Evolutionary conservation across 1,284 basidiomycete species (phyloP), one percentile per base, ranked within the genome.

Genomic region (Paramarasmius palmivorus): DNA sequence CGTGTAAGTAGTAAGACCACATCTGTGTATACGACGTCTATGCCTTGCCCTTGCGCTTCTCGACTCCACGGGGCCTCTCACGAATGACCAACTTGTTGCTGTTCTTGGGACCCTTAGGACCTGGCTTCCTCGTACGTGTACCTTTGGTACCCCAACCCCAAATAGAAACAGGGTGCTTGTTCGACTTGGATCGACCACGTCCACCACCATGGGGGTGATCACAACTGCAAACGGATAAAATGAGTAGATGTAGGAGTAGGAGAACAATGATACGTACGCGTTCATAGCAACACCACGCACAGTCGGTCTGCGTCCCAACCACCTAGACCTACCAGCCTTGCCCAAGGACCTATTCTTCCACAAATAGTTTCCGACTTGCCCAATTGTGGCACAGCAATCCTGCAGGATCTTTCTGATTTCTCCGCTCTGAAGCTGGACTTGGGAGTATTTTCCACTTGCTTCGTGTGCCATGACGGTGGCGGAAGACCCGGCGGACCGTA

Each of bases 261-360:
- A 25, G 48, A 32, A 38, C 15, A n/a, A 34, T 7, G 34, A 25
- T 19, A 82, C 87, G 48, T 71, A 94, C 82, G 93, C 89, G 73
- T 99, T 99, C 96, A 98, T 98, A 23, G 96, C 96, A 58, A 98
- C 88, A 88, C 96, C 96, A 69, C 96, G 87, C 32, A 98, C 94
- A 59, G 84, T 84, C 2, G 96, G 96, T 63, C 90, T 75, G 62
- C 85, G 74, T 36, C 96, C 96, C 25, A 98, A 73, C 93, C 95
- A 97, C 47, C 97, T 80, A 48, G 78, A 79, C 58, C 96, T 74
- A 40, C 96, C 96, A 15, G 97, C 96, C 73, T 99, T 99, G 39
- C 95, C 96, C 41, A 98, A 73, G 46, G 78, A 84, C 20, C 86
- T 77, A 61, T 90, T 86, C 72, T 94, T 92, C 86, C 94, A 95